Percentiles rank a stretch among this genome's conserved stretches.
phyloP scores from a whole-genome alignment of 352 stramenopile genomes.

The Pythium dissotocum region DNA sequence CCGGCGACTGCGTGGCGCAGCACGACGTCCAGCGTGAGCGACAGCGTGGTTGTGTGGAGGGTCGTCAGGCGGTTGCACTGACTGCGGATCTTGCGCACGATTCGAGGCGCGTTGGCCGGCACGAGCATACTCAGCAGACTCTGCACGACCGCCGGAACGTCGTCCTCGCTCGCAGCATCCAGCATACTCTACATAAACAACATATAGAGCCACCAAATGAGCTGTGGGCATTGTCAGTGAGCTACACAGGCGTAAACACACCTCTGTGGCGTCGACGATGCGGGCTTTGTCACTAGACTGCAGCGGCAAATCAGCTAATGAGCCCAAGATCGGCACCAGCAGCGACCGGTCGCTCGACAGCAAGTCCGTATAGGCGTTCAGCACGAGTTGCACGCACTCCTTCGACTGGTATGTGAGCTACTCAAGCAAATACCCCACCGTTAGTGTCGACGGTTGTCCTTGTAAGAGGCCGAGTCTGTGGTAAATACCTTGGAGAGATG shows the following conservation, averaged over 20 bases:
- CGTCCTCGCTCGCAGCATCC: constrained; percentile 73
- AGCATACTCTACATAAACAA: constrained; percentile 47
- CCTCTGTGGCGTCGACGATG: constrained; percentile 64
- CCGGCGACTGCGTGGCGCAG: constrained; percentile 60
- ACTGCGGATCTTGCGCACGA: constrained; percentile 51
- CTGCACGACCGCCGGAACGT: constrained; percentile 75
- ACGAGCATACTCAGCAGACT: constrained; percentile 78
- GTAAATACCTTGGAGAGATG: constrained; percentile 66
- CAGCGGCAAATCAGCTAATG: constrained; percentile 73
- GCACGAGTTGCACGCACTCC: constrained; percentile 74
- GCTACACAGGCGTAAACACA: constrained; percentile 14
- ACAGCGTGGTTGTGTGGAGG: constrained; percentile 39
- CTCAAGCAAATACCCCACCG: too few relatives aligned
- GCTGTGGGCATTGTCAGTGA: background rate
- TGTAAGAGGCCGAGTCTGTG: too few relatives aligned
- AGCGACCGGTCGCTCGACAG: constrained; percentile 72
- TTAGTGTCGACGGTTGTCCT: too few relatives aligned
- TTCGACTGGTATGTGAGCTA: constrained; percentile 83
- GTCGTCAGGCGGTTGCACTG: constrained; percentile 65
- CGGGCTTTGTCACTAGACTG: constrained; percentile 59
- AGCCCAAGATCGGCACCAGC: constrained; percentile 78
- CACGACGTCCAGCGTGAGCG: constrained; percentile 63
- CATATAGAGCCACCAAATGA: background rate
- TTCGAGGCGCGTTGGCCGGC: constrained; percentile 40
- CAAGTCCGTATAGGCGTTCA: constrained; percentile 75